Conservation (phyloP, 73 alveolate genomes). For the Blepharisma japonicum region DNA sequence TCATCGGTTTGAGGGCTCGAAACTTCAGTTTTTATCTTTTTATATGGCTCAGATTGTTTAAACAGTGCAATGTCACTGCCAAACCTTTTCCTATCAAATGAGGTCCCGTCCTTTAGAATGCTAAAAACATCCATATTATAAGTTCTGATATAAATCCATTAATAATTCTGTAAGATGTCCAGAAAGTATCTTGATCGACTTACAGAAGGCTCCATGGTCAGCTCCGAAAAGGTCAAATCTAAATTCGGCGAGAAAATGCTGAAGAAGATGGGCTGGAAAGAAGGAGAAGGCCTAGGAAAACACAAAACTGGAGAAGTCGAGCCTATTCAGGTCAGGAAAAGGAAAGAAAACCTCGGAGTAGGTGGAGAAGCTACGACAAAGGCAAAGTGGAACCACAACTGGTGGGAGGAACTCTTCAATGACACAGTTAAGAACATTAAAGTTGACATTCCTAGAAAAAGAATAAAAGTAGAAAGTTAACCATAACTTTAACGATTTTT, state of each 20-base stretch:
- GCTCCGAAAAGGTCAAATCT: constrained; percentile 47
- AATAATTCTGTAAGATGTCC: constrained; percentile 42
- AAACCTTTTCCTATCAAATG: constrained; percentile 24
- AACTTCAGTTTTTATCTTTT: not conserved
- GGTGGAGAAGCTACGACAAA: constrained; percentile 41
- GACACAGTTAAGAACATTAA: constrained; percentile 37
- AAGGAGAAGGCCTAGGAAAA: constrained; percentile 67
- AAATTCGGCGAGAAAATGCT: constrained; percentile 55
- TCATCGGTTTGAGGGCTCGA: not conserved
- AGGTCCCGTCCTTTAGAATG: constrained; percentile 13
- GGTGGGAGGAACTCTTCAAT: constrained; percentile 58
- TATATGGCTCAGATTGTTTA: not conserved
- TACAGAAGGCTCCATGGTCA: constrained; percentile 44
- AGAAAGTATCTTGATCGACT: constrained; percentile 57
- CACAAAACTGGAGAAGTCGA: constrained; percentile 41
- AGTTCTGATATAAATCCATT: no score
- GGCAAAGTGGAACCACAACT: constrained; percentile 53
- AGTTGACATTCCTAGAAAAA: not conserved
- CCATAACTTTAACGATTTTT: no score
- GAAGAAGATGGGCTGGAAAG: constrained; percentile 67
- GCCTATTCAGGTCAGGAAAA: constrained; percentile 44
- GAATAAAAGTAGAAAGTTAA: not conserved
- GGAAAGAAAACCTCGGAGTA: constrained; percentile 56
- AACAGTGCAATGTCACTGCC: not conserved
- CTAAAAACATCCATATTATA: constrained; percentile 11